Evolutionary conservation across 257 asterid genomes (phyloP).

Genomic region (Penstemon newberryi): DNA sequence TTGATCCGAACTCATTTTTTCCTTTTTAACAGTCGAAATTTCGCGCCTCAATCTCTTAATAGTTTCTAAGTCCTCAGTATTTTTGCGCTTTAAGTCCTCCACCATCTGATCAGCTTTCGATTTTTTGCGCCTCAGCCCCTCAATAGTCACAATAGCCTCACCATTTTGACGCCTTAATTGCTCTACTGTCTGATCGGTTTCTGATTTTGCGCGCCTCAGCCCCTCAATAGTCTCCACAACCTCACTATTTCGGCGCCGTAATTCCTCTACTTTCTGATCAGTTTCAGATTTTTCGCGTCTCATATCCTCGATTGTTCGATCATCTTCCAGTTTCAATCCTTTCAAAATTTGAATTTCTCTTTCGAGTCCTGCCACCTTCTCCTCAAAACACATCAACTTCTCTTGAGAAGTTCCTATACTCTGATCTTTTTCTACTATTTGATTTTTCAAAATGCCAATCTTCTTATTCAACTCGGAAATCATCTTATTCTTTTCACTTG

Average conservation of each 20-base stretch:
- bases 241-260: not conserved
- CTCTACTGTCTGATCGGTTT: not conserved
- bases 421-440: not conserved
- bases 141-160: not conserved
- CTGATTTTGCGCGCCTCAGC: not conserved
- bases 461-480: conserved; percentile 7
- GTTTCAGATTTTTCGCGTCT: not conserved
- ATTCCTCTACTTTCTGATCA: not conserved
- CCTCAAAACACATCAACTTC: not conserved
- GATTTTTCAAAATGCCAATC: not conserved
- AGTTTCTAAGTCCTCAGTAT: not conserved
- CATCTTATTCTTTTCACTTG: not conserved
- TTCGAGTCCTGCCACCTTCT: not conserved
- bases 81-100: not conserved
- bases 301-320: not conserved
- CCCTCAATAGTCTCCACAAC: not conserved
- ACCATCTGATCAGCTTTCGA: not conserved
- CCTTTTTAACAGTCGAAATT: not conserved
- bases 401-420: not conserved
- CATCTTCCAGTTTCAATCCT: not conserved
- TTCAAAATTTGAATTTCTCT: conserved; percentile 16
- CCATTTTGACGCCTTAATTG: not conserved
- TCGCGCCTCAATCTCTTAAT: not conserved
- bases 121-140: not conserved
- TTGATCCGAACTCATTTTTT: too few relatives aligned